Conservation (phyloP, 352 stramenopile species). For the Pythium vanterpoolii region DNA sequence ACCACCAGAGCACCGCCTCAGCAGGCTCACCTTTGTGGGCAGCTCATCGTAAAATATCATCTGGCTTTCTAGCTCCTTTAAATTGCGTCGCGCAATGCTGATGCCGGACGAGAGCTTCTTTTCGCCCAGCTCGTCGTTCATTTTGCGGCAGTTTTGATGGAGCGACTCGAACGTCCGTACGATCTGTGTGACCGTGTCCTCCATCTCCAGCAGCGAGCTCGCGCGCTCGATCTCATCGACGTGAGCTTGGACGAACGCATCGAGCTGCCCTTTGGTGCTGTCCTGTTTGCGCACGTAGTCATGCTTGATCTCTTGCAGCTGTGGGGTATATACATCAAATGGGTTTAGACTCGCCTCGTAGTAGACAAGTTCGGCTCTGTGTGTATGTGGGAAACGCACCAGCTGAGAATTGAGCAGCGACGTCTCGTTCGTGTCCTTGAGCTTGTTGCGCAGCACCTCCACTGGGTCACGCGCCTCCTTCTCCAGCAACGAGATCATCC, state of each 20-base stretch:
- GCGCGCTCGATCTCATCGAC: constrained; percentile 86
- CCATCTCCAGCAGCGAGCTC: constrained; percentile 62
- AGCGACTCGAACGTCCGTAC: constrained; percentile 55
- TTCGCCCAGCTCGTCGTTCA: constrained; percentile 82
- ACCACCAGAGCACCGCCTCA: neutral
- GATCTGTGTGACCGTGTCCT: constrained; percentile 62
- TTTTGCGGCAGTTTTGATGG: constrained; percentile 57
- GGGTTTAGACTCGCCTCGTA: neutral
- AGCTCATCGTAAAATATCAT: constrained; percentile 85
- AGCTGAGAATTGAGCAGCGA: constrained; percentile 83
- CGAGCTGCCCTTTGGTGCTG: constrained; percentile 68
- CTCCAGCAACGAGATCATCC: constrained; percentile 81
- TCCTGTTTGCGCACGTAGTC: constrained; percentile 75
- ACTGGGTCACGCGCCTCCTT: constrained; percentile 80
- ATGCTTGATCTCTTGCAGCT: constrained; percentile 84
- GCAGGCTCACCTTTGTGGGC: constrained; percentile 40
- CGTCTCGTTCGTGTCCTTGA: constrained; percentile 79
- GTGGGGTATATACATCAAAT: neutral
- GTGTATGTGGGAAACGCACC: too few species aligned
- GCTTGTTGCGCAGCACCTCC: constrained; percentile 74
- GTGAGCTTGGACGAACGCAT: constrained; percentile 67
- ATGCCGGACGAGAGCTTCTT: constrained; percentile 78
- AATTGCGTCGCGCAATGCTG: constrained; percentile 75
- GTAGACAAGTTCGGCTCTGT: neutral
- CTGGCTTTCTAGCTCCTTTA: constrained; percentile 76